Base-by-base conservation (phyloP, 73 alveolate genomes). In the Effrenium voratum region DNA sequence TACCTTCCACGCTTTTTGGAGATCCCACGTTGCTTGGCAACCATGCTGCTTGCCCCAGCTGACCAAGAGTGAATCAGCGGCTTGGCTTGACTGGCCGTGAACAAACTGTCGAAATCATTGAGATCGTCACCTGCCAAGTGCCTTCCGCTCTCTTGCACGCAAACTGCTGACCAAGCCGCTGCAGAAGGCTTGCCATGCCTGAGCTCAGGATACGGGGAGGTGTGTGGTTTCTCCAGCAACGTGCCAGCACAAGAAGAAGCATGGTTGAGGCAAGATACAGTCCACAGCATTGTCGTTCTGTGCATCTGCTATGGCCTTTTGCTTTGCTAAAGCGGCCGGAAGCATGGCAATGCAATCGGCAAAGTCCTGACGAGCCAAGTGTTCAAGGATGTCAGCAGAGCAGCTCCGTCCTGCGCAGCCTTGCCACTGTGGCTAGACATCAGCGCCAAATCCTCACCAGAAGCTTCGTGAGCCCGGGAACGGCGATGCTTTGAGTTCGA, bases 341-440 rank as follows among this genome's bases (percentile, higher is more conserved):
- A 90, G 38, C 36, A 76, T 52, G 57, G 97, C 97, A 40, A 90
- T 76, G 41, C 97, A 87, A 43, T 90, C 97, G 28, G 97, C 97
- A 10, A 90, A 90, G 97, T 90, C 97, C 97, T 90, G 81, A 13
- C 8, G 26, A n/a, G n/a, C n/a, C n/a, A n/a, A n/a, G n/a, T n/a
- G n/a, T n/a, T n/a, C n/a, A n/a, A n/a, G n/a, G n/a, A n/a, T n/a
- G n/a, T n/a, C n/a, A n/a, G n/a, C n/a, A n/a, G n/a, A n/a, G n/a
- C n/a, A n/a, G n/a, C n/a, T 50, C 59, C 24, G 47, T 22, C 97
- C 97, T 90, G 97, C n/a, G 97, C 97, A 1, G 97, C 97, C 77
- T 90, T 90, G 34, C 97, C 97, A 41, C 97, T 90, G 76, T 90
- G 97, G 43, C 97, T 76, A 36, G 97, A 90, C 97, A 90, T 90